phyloP scores from a whole-genome alignment of 1,139 yeast genomes.

The Scheffersomyces insectosa region DNA sequence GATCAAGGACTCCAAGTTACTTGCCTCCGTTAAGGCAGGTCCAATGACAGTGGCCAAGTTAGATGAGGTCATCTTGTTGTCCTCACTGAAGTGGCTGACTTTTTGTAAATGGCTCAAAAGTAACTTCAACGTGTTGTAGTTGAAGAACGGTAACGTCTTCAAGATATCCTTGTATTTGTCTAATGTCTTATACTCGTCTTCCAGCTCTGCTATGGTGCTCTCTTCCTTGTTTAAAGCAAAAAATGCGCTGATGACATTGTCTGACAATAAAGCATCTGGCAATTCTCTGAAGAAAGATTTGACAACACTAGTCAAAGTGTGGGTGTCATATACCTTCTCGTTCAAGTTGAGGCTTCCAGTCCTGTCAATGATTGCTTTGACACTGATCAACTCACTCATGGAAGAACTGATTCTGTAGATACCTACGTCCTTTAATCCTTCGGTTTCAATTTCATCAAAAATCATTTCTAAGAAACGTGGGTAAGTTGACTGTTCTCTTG shows the following conservation, averaged over 20 bases:
- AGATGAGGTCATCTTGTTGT: constrained; percentile 76
- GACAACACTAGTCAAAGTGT: constrained; percentile 87
- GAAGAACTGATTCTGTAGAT: constrained; percentile 92
- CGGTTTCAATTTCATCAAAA: constrained; percentile 71
- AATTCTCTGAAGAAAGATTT: constrained; percentile 83
- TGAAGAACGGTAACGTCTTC: constrained; percentile 56
- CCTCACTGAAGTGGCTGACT: constrained; percentile 58
- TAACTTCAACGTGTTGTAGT: constrained; percentile 67
- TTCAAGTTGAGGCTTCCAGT: constrained; percentile 60
- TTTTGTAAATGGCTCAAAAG: constrained; percentile 68
- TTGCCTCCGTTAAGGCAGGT: constrained; percentile 62
- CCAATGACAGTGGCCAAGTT: constrained; percentile 79
- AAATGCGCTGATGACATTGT: constrained; percentile 48
- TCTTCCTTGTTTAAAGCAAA: constrained; percentile 39
- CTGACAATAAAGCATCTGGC: constrained; percentile 82
- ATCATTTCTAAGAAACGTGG: constrained; percentile 70
- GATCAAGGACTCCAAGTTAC: constrained; percentile 48
- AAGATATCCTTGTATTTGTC: constrained; percentile 47
- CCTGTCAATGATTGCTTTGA: constrained; percentile 74
- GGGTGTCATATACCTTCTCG: constrained; percentile 75
- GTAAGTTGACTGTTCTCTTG: constrained; percentile 59
- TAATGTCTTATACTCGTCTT: constrained; percentile 21
- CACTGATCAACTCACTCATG: constrained; percentile 68
- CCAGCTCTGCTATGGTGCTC: constrained; percentile 22
- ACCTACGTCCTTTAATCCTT: constrained; percentile 90